phyloP scores from a whole-genome alignment of 805 yeast genomes.

The Metschnikowia proteae region DNA sequence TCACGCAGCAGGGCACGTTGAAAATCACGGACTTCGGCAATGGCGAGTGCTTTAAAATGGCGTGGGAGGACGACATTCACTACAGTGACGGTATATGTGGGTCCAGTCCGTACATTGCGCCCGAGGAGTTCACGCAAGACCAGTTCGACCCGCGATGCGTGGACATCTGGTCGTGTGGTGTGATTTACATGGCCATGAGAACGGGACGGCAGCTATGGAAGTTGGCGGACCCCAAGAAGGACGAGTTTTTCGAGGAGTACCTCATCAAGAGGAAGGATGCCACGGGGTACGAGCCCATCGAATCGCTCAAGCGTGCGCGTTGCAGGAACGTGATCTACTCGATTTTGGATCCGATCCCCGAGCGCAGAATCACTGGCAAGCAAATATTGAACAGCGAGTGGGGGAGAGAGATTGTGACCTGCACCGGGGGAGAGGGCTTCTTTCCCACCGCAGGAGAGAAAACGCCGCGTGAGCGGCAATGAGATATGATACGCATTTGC shows the following conservation, averaged over 20 bases:
- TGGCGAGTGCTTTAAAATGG: slow-evolving; percentile 78
- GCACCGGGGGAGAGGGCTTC: slow-evolving; percentile 57
- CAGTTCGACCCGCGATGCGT: slow-evolving; percentile 79
- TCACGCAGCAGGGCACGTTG: slow-evolving; percentile 67
- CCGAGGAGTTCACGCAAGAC: slow-evolving; percentile 66
- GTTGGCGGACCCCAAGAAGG: slow-evolving; percentile 67
- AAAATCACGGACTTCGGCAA: slow-evolving; percentile 90
- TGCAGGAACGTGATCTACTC: slow-evolving; percentile 93
- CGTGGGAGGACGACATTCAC: slow-evolving; percentile 74
- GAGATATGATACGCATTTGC: neutral
- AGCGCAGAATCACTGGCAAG: slow-evolving; percentile 79
- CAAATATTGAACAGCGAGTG: slow-evolving; percentile 91
- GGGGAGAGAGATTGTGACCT: slow-evolving; percentile 85
- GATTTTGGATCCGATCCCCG: slow-evolving; percentile 86
- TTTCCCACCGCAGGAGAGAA: neutral
- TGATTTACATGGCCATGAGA: slow-evolving; percentile 89
- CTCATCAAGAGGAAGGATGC: slow-evolving; percentile 74
- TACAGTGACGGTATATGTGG: slow-evolving; percentile 77
- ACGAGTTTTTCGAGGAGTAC: slow-evolving; percentile 75
- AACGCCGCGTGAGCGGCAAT: neutral
- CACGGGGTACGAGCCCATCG: slow-evolving; percentile 90
- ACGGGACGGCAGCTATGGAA: slow-evolving; percentile 94
- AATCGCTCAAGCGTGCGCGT: slow-evolving; percentile 74
- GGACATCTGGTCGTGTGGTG: slow-evolving; percentile 93
- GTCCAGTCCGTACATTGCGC: slow-evolving; percentile 86